Conservation (phyloP, 2,329 filamentous ascomycete species). For the Mariannaea sp. region DNA sequence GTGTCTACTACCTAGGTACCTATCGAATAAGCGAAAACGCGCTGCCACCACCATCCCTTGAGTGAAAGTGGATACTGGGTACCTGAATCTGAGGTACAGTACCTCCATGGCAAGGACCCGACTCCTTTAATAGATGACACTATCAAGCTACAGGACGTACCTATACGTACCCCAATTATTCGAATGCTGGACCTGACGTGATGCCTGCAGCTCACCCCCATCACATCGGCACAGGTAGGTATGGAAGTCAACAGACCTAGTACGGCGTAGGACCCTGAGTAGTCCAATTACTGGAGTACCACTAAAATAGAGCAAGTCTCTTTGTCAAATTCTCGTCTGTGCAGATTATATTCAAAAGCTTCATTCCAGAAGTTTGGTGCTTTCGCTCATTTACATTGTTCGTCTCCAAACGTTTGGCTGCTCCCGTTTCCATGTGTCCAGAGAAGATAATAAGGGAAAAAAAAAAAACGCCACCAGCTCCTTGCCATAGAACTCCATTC, state of each 20-base stretch:
- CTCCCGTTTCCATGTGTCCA: neutral
- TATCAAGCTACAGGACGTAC: neutral
- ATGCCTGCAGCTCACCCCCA: neutral
- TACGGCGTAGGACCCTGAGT: no score
- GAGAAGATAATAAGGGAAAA: neutral
- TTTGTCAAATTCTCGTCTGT: no score
- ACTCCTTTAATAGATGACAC: neutral
- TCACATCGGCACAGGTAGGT: neutral
- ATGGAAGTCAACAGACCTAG: neutral
- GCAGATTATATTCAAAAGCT: no score
- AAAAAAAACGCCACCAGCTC: conserved; percentile 31
- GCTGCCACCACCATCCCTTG: neutral
- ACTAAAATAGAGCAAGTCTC: no score
- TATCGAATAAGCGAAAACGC: conserved; percentile 17
- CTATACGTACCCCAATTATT: neutral
- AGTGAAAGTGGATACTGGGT: no score
- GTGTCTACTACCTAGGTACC: no score
- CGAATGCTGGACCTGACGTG: neutral
- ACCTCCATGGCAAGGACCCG: no score
- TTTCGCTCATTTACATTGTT: neutral
- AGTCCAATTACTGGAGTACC: no score
- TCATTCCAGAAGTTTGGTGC: no score
- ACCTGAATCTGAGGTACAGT: no score
- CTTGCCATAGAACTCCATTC: conserved; percentile 24
- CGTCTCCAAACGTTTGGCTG: neutral